Base-by-base conservation (phyloP, 2,329 filamentous ascomycete genomes). In the Trichoderma atroviride region DNA sequence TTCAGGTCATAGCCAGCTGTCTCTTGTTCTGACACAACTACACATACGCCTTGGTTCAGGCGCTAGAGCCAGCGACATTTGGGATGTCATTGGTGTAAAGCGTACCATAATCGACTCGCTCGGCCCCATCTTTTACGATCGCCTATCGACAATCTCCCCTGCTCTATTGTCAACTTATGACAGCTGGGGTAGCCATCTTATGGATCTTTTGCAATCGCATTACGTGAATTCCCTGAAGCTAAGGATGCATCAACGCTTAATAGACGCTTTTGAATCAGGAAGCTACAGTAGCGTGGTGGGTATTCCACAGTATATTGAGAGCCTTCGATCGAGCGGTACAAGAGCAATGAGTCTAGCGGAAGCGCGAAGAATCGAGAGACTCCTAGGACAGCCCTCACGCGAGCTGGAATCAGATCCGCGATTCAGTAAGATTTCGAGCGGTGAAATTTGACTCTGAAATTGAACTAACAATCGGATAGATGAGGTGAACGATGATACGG, bases 41-140 rank as follows among this genome's bases (percentile, higher is more conserved):
- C 85, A 87, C 62, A 77, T 87, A 11, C 75, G 83, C 4, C 77
- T 88, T 7, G 86, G 86, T 9, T 85, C 84, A 14, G 81, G 81
- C 0, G 79, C 83, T 1, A 80, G 81, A 22, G 84, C 84, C 0
- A 78, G 82, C 29, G 75, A 83, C 40, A 76, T 86, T 2, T 88
- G 86, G 85, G 78, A 81, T 13, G 80, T 80, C 0, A 79, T 88
- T 11, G 85, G 82, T 3, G 83, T 89, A 2, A 89, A 89, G 76
- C 82, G 86, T 27, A 86, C 85, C 0, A 85, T 88, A 33, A 83
- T 87, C n/a, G 86, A 88, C 71, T 84, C 86, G 0, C 79, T 89
- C 0, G 85, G 81, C 3, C 83, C 86, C 0, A 77, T 87, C 1
- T 87, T 87, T 70, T 84, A 85, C 70, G 87, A 89, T 73, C 82